Evolutionary conservation across 345 rosid genomes (phyloP).

Genomic region (Acer yangbiense): DNA sequence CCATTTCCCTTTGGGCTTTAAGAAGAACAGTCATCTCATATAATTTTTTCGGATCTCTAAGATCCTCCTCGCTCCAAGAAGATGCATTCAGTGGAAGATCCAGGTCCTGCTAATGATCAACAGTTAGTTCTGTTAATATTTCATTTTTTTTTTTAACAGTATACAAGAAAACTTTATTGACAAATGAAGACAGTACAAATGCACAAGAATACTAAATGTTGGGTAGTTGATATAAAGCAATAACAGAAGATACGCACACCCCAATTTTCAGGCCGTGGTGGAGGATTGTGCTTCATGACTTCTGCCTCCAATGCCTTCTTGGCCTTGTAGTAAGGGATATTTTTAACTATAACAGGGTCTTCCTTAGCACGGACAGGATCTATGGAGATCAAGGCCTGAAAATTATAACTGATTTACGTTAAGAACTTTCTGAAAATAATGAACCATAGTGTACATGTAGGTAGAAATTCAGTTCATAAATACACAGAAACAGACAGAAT

Average conservation of each 20-base stretch:
- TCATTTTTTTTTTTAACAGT: not conserved
- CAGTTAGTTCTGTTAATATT: slow-evolving; percentile 18
- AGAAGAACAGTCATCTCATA: slow-evolving; percentile 95
- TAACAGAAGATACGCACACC: slow-evolving; percentile 62
- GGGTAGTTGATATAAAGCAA: not conserved
- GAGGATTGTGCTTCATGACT: slow-evolving; percentile 73
- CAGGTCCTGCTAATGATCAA: slow-evolving; percentile 54
- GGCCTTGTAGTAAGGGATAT: slow-evolving; percentile 82
- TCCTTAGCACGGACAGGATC: slow-evolving; percentile 89
- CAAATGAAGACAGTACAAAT: not conserved
- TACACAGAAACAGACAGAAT: not conserved
- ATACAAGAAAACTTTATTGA: not conserved
- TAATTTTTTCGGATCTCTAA: slow-evolving; percentile 68
- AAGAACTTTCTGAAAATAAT: not conserved
- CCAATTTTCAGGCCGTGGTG: slow-evolving; percentile 88
- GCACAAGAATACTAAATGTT: slow-evolving; percentile 2
- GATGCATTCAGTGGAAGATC: slow-evolving; percentile 80
- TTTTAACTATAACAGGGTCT: slow-evolving; percentile 78
- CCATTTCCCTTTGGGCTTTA: slow-evolving; percentile 91
- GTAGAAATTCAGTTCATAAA: not conserved
- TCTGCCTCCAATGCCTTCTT: slow-evolving; percentile 79
- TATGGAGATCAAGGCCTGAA: slow-evolving; percentile 73
- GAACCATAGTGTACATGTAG: not conserved
- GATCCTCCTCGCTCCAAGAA: slow-evolving; percentile 92
- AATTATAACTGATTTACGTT: slow-evolving; percentile 15